These are phyloP conservation scores for Aureobasidium namibiae DNA, from an alignment of 2,329 filamentous ascomycete species.

Conservation along the genomic window DNA sequence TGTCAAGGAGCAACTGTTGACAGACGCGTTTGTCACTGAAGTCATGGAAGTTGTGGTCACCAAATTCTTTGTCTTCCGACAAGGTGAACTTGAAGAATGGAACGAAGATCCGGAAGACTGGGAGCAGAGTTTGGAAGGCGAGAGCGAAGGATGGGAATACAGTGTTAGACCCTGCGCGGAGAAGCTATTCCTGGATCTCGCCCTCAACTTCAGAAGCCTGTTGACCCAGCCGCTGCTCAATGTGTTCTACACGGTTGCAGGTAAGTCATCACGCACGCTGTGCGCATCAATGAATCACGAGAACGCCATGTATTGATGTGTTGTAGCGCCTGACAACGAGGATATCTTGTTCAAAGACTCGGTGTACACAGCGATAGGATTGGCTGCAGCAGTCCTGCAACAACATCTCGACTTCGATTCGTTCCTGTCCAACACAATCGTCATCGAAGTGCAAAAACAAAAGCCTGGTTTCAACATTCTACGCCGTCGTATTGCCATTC, in stretches of 20 bases:
- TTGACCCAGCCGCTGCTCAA: slow-evolving; percentile 69
- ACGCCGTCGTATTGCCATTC: slow-evolving; percentile 76
- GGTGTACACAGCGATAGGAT: slow-evolving; percentile 84
- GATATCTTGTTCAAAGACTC: slow-evolving; percentile 85
- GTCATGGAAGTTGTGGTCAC: slow-evolving; percentile 81
- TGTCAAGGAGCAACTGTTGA: slow-evolving; percentile 67
- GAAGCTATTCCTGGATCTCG: slow-evolving; percentile 83
- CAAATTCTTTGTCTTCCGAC: slow-evolving; percentile 78
- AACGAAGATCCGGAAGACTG: slow-evolving; percentile 91
- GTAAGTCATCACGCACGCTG: slow-evolving; percentile 34
- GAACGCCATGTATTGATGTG: slow-evolving; percentile 9
- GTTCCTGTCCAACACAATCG: slow-evolving; percentile 67
- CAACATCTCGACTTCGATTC: slow-evolving; percentile 73
- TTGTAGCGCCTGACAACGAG: slow-evolving; percentile 45
- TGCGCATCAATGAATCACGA: background rate
- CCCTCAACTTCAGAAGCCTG: slow-evolving; percentile 78
- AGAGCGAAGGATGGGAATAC: slow-evolving; percentile 82
- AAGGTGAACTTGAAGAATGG: slow-evolving; percentile 82
- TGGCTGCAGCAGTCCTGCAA: slow-evolving; percentile 70
- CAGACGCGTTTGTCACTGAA: slow-evolving; percentile 65
- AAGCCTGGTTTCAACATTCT: slow-evolving; percentile 68
- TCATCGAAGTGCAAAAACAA: slow-evolving; percentile 66
- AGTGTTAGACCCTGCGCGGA: slow-evolving; percentile 88
- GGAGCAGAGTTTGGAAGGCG: slow-evolving; percentile 78
- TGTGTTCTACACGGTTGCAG: slow-evolving; percentile 73